Evolutionary conservation across 106 monocot species (phyloP).

Genomic region (Ottelia alismoides): DNA sequence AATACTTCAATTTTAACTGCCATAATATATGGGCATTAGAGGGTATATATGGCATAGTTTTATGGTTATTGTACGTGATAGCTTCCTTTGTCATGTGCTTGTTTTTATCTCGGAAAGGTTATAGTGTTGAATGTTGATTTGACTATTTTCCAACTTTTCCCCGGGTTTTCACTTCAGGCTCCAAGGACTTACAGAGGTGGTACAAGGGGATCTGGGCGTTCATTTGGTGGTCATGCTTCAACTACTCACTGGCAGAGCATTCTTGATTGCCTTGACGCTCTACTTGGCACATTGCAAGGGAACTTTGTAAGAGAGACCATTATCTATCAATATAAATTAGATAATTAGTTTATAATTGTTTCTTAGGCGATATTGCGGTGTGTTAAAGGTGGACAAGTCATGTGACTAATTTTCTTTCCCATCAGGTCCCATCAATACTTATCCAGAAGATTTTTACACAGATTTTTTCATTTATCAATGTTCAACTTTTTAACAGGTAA

Average conservation of each 20-base stretch:
- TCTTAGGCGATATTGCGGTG: not conserved
- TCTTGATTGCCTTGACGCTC: constrained; percentile 52
- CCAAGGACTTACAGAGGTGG: constrained; percentile 56
- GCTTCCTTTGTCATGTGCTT: not conserved
- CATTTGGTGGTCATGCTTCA: constrained; percentile 54
- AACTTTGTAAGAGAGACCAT: constrained; percentile 53
- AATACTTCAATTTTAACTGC: not conserved
- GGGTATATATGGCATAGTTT: not conserved
- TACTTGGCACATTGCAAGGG: constrained; percentile 70
- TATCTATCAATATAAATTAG: not conserved
- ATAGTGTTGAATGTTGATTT: not conserved
- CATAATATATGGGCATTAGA: not conserved
- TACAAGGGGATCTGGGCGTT: constrained; percentile 56
- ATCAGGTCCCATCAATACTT: constrained; percentile 67
- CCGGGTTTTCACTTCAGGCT: too few relatives aligned
- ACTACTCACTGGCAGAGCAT: constrained; percentile 70
- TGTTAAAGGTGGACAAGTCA: not conserved
- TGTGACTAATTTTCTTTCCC: not conserved
- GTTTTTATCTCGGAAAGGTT: not conserved
- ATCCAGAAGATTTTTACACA: constrained; percentile 71
- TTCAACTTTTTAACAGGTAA: constrained; percentile 94
- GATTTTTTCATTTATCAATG: constrained; percentile 86
- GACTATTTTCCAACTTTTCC: too few relatives aligned
- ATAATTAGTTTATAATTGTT: not conserved
- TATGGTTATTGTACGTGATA: not conserved